Evolutionary conservation across 805 yeast species (phyloP).

Genomic region (Cyberlindnera sargentensis): DNA sequence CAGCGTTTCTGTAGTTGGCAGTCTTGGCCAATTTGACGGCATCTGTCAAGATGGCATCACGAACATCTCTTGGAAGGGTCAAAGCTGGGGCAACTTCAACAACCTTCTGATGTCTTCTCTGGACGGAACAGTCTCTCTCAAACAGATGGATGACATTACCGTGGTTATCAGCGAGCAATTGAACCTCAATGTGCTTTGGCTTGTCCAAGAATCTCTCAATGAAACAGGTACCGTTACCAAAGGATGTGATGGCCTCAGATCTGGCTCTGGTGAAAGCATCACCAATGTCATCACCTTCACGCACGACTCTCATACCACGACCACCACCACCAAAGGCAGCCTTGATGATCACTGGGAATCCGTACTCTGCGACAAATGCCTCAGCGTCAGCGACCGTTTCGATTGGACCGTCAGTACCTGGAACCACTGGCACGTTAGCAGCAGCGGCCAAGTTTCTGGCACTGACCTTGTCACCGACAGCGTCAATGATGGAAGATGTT

Average conservation of each 20-base stretch:
- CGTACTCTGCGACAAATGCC: constrained; percentile 74
- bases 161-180: constrained; percentile 83
- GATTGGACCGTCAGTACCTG: constrained; percentile 98
- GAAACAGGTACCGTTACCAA: constrained; percentile 97
- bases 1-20: constrained; percentile 93
- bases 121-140: constrained; percentile 99
- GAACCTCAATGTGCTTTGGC: constrained; percentile 98
- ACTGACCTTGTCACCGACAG: constrained; percentile 95
- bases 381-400: constrained; percentile 70
- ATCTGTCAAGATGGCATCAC: constrained; percentile 89
- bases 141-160: constrained; percentile 95
- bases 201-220: constrained; percentile 91
- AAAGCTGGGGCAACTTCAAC: constrained; percentile 98
- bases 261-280: constrained; percentile 93
- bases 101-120: constrained; percentile 98
- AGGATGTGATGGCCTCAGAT: constrained; percentile 91
- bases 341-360: constrained; percentile 94
- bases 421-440: constrained; percentile 87
- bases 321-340: constrained; percentile 99
- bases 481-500: constrained; percentile 74
- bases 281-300: constrained; percentile 87
- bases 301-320: constrained; percentile 98
- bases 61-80: constrained; percentile 71
- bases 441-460: constrained; percentile 83
- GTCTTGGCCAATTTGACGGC: constrained; percentile 87